Evolutionary conservation across 495 filamentous ascomycete species (phyloP).

Genomic region (Poronia punctata): DNA sequence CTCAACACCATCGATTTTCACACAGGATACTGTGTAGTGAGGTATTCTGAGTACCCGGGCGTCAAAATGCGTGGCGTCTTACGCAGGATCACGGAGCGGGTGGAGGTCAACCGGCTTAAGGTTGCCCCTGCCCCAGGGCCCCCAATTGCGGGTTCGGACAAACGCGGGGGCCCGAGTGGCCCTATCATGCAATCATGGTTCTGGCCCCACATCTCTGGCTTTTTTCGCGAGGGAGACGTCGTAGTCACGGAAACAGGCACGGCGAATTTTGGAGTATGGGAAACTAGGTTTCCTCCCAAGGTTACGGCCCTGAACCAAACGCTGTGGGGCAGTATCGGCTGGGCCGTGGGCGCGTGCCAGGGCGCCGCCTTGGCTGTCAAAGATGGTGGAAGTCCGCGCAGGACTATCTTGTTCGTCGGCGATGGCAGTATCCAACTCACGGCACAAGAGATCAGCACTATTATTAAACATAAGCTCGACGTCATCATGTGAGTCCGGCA

Average conservation of each 20-base stretch:
- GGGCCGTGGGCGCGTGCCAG: constrained; percentile 70
- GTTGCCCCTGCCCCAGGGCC: constrained; percentile 34
- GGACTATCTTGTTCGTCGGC: constrained; percentile 79
- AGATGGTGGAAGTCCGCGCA: constrained; percentile 41
- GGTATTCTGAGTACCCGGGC: constrained; percentile 77
- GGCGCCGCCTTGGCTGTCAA: constrained; percentile 67
- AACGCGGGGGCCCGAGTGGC: constrained; percentile 12
- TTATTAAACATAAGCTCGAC: constrained; percentile 68
- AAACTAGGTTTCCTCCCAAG: constrained; percentile 69
- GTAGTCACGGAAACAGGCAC: constrained; percentile 88
- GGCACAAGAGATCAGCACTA: constrained; percentile 78
- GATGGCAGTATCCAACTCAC: constrained; percentile 85
- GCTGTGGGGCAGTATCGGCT: constrained; percentile 85
- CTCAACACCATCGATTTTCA: constrained; percentile 85
- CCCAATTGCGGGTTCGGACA: constrained; percentile 47
- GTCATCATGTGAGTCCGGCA: constrained; percentile 60
- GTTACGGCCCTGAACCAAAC: constrained; percentile 78
- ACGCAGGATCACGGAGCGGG: constrained; percentile 56
- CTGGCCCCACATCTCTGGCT: constrained; percentile 76
- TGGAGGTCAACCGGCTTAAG: constrained; percentile 52
- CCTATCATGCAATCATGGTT: constrained; percentile 79
- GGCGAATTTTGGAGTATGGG: constrained; percentile 83
- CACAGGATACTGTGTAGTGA: constrained; percentile 64
- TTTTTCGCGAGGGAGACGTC: constrained; percentile 67
- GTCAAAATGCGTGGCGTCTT: constrained; percentile 85